phyloP scores from a whole-genome alignment of 2,329 filamentous ascomycete genomes.

The Arthrinium puccinioides region DNA sequence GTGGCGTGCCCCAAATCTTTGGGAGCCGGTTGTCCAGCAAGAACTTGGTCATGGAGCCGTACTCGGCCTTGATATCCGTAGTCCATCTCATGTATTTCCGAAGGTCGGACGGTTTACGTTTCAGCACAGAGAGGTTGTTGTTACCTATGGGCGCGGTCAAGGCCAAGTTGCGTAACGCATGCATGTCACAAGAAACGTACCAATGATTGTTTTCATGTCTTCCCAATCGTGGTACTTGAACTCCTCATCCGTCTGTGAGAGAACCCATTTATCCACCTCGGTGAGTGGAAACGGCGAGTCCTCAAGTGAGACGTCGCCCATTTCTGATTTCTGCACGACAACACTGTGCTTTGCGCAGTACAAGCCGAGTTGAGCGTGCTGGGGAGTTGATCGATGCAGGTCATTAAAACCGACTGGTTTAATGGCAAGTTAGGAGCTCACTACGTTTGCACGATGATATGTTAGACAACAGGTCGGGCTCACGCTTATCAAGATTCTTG shows the following conservation, averaged over 20 bases:
- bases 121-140: constrained; percentile 66
- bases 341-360: no score
- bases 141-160: constrained; percentile 11
- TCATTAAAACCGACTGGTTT: no score
- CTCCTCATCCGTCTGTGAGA: constrained; percentile 60
- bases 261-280: constrained; percentile 48
- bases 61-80: constrained; percentile 57
- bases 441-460: no score
- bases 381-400: no score
- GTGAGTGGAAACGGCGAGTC: constrained; percentile 53
- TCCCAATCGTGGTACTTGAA: constrained; percentile 70
- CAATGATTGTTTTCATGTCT: constrained; percentile 60
- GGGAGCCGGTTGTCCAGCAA: constrained; percentile 66
- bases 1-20: constrained; percentile 54
- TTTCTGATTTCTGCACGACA: no score
- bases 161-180: not conserved
- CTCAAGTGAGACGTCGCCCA: constrained; percentile 31
- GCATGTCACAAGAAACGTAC: constrained; percentile 28
- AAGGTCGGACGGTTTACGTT: constrained; percentile 73
- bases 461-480: no score
- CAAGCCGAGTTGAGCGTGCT: no score
- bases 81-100: constrained; percentile 75
- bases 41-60: constrained; percentile 76
- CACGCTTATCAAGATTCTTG: no score
- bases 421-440: no score